Conservation (phyloP, 1,284 basidiomycete species). For the Pseudozyma tsukubaensis region DNA sequence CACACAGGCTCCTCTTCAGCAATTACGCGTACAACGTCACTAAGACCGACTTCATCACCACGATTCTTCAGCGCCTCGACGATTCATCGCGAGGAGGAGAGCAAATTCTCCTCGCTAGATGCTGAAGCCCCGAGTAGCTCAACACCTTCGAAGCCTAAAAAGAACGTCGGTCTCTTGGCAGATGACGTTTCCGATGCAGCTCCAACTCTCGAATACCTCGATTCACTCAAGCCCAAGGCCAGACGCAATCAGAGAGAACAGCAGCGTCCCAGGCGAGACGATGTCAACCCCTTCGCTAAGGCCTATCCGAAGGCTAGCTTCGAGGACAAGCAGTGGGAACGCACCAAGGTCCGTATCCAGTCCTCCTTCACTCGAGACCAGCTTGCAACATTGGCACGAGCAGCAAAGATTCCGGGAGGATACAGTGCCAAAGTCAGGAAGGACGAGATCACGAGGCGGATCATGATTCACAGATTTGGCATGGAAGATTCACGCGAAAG, state of each 20-base stretch:
- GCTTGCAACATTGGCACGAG: slow-evolving; percentile 23
- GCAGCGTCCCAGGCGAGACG: slow-evolving; percentile 2
- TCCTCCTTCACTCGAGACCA: slow-evolving; percentile 48
- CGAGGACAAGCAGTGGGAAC: slow-evolving; percentile 48
- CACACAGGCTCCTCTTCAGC: not conserved
- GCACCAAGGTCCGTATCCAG: slow-evolving; percentile 28
- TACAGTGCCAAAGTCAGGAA: slow-evolving; percentile 26
- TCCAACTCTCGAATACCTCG: slow-evolving; percentile 46
- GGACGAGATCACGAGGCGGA: slow-evolving; percentile 33
- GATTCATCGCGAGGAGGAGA: not conserved
- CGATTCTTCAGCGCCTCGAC: slow-evolving; percentile 15
- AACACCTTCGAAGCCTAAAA: not conserved
- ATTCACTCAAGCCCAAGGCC: slow-evolving; percentile 34
- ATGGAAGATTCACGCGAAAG: slow-evolving; percentile 38
- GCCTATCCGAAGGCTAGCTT: not conserved
- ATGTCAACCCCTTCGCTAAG: slow-evolving; percentile 32
- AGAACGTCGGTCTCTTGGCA: slow-evolving; percentile 11
- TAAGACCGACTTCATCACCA: not conserved
- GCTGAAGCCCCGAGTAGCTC: not conserved
- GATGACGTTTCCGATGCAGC: slow-evolving; percentile 35
- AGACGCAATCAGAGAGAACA: not conserved
- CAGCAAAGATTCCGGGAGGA: slow-evolving; percentile 34
- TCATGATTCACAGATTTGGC: slow-evolving; percentile 47
- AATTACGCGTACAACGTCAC: not conserved
- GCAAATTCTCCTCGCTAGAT: not conserved